These are phyloP conservation scores for cucumber (Cucumis sativus) DNA, from an alignment of 306 rosid species.

Conservation along the genomic window Cucumber_9930_V3 NC_026657.2:27380501-27381000, in stretches of 20 bases:
- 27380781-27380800: conserved; percentile 91
- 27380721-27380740: conserved; percentile 4
- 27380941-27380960: conserved; percentile 61
- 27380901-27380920: conserved; percentile 82
- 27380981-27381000: conserved; percentile 87
- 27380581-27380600: neutral
- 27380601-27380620: neutral
- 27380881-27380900: conserved; percentile 94
- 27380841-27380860: conserved; percentile 85
- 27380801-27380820: conserved; percentile 93
- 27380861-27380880: conserved; percentile 96
- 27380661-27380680: neutral
- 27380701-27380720: neutral
- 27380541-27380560: conserved; percentile 38
- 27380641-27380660: neutral
- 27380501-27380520: conserved; percentile 79
- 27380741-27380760: conserved; percentile 66
- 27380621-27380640: neutral
- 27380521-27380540: conserved; percentile 78
- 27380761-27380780: conserved; percentile 81
- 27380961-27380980: conserved; percentile 96
- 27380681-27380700: neutral
- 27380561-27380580: conserved; percentile 69
- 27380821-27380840: conserved; percentile 75
- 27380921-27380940: conserved; percentile 79